Evolutionary conservation across 164 flowering plant species (phyloP), one percentile per base, ranked within the genome.

Genomic region (Magnolia changhungtana): DNA sequence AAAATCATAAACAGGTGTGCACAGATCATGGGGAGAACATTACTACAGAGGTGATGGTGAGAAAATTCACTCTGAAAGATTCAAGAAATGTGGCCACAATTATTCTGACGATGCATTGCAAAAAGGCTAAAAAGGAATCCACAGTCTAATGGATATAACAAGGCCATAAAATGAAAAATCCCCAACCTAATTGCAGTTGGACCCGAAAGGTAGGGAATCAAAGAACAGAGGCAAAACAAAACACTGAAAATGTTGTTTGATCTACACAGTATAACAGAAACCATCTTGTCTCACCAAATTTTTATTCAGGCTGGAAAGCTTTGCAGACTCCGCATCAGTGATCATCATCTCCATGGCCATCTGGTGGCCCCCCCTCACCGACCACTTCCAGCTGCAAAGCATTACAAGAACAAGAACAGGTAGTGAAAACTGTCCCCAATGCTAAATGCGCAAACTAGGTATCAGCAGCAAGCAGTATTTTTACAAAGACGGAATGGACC

Each of bases 281-380:
- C 71, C 14, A 61, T 71, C 81, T 68, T 78, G 73, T 76, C 81
- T 81, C 82, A 82, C 85, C 87, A 80, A 55, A 78, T 80, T 45
- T 69, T 84, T 84, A 83, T 83, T 85, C 84, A 64, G 65, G 77
- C 63, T 76, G 67, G 74, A 83, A 80, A 73, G 50, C n/a, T 52
- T 81, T 61, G 77, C 76, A 78, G 18, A 18, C 80, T 50, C 74
- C 27, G 75, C 51, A 78, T 83, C 72, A 86, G 74, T 88, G 74
- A 29, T 65, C 81, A 7, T 78, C 83, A 61, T 87, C 87, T 11
- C 80, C 90, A 58, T 84, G 83, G 29, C 89, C 90, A 75, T 87
- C 87, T 2, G 93, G 94, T 72, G 89, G 84, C 78, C 95, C 93
- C n/a, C 93, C 97, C 21, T 90, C 90, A 76, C 95, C 93, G 61